A percentile compares a stretch with the other conserved stretches of the same genome.
Evolutionary conservation across 73 alveolate species (phyloP).

Genomic region (Paramecium caudatum): DNA sequence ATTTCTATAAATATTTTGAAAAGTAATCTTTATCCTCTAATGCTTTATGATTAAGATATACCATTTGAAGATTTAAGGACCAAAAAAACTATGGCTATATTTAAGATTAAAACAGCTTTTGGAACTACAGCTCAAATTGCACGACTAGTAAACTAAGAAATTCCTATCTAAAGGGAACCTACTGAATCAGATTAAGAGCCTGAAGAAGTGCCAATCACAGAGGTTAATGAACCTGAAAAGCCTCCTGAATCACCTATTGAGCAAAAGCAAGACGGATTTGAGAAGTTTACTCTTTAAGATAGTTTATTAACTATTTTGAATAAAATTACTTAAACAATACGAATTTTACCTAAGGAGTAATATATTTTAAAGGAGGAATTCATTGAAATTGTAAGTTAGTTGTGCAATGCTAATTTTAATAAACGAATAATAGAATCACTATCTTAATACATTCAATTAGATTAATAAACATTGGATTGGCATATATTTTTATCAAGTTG

Average conservation of each 20-base stretch:
- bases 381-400: slow-evolving; percentile 1
- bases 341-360: slow-evolving; percentile 49
- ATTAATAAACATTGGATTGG: slow-evolving; percentile 46
- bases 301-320: background rate
- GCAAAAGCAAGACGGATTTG: background rate
- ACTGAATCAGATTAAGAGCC: slow-evolving; percentile 24
- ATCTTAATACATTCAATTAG: slow-evolving; percentile 2
- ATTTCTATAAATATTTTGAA: background rate
- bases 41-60: slow-evolving; percentile 25
- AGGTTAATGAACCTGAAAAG: slow-evolving; percentile 59
- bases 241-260: slow-evolving; percentile 52
- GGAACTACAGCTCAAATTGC: slow-evolving; percentile 7
- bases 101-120: slow-evolving; percentile 23
- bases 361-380: slow-evolving; percentile 57
- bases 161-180: background rate
- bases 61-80: slow-evolving; percentile 67
- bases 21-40: slow-evolving; percentile 3
- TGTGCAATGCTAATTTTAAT: background rate
- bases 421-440: slow-evolving; percentile 1
- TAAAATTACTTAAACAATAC: slow-evolving; percentile 5
- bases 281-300: background rate
- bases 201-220: slow-evolving; percentile 20
- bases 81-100: slow-evolving; percentile 23
- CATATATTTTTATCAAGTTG: slow-evolving; percentile 33
- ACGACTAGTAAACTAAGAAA: background rate